A percentile compares a stretch with the other conserved stretches of the same genome.
phyloP scores from a whole-genome alignment of 805 yeast species.

The Candida koratica region DNA sequence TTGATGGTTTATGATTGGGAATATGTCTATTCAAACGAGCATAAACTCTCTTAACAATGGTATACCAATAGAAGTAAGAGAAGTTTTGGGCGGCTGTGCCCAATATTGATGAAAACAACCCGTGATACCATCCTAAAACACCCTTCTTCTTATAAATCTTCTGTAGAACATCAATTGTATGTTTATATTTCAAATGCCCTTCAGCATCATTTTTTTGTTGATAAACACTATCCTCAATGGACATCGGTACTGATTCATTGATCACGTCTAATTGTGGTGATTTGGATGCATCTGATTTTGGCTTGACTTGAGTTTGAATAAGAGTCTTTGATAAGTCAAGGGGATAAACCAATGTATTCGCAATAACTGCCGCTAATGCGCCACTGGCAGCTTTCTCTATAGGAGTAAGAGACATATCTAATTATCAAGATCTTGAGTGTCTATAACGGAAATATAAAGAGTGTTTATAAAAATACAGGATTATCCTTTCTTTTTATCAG shows the following conservation, averaged over 20 bases:
- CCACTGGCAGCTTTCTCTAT: conserved; percentile 80
- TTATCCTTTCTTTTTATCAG: conserved; percentile 2
- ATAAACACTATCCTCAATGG: conserved; percentile 15
- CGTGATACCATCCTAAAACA: conserved; percentile 65
- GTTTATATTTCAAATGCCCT: conserved; percentile 43
- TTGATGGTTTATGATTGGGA: conserved; percentile 42
- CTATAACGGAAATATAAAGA: neutral
- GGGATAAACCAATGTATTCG: conserved; percentile 78
- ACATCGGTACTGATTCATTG: conserved; percentile 1
- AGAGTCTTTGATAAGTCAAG: conserved; percentile 73
- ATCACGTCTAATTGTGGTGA: neutral
- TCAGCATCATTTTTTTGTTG: conserved; percentile 14
- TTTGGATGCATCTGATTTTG: conserved; percentile 13
- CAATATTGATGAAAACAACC: conserved; percentile 59
- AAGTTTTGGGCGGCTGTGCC: conserved; percentile 77
- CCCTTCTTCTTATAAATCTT: conserved; percentile 61
- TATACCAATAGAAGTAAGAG: conserved; percentile 85
- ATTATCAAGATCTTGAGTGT: neutral
- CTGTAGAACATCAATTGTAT: conserved; percentile 58
- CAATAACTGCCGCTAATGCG: conserved; percentile 75
- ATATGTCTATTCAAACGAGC: conserved; percentile 34
- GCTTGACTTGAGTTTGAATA: conserved; percentile 64
- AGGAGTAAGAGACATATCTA: conserved; percentile 51
- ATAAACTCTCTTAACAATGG: conserved; percentile 59
- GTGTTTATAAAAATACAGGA: conserved; percentile 1